Conservation (phyloP, 805 yeast genomes). For the Wickerhamomyces xylosicus region DNA sequence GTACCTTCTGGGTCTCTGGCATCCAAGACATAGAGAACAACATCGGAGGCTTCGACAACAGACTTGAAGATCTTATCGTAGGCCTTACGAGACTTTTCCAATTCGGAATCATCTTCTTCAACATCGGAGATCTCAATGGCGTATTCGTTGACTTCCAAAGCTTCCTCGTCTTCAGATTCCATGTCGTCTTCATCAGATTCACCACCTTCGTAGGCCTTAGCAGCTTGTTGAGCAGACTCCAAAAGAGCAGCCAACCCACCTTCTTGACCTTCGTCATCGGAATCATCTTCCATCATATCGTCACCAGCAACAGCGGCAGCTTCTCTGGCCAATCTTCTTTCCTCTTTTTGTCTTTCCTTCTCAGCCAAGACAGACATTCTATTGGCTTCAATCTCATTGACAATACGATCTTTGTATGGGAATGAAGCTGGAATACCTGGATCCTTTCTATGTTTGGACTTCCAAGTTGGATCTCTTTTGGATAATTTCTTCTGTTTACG, state of each 20-base stretch:
- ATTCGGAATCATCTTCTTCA: conserved; percentile 34
- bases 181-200: conserved; percentile 30
- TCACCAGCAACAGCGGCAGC: conserved; percentile 27
- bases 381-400: conserved; percentile 58
- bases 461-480: conserved; percentile 93
- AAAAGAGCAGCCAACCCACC: conserved; percentile 69
- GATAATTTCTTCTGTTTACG: conserved; percentile 75
- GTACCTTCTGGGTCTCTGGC: conserved; percentile 97
- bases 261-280: conserved; percentile 33
- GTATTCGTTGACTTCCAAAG: conserved; percentile 40
- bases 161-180: conserved; percentile 29
- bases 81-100: conserved; percentile 77
- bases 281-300: conserved; percentile 29
- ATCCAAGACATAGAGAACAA: conserved; percentile 85
- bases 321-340: conserved; percentile 30
- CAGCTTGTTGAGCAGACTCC: conserved; percentile 86
- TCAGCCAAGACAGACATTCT: conserved; percentile 47
- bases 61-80: conserved; percentile 90
- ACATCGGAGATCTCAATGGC: conserved; percentile 32
- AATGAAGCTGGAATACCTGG: conserved; percentile 92
- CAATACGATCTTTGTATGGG: conserved; percentile 84
- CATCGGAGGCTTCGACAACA: conserved; percentile 89
- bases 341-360: conserved; percentile 40
- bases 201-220: conserved; percentile 60
- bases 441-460: conserved; percentile 71